Evolutionary conservation across 805 yeast species (phyloP), one percentile per base, ranked within the genome.

Genomic region (Saccharomyces kudriavzevii): DNA sequence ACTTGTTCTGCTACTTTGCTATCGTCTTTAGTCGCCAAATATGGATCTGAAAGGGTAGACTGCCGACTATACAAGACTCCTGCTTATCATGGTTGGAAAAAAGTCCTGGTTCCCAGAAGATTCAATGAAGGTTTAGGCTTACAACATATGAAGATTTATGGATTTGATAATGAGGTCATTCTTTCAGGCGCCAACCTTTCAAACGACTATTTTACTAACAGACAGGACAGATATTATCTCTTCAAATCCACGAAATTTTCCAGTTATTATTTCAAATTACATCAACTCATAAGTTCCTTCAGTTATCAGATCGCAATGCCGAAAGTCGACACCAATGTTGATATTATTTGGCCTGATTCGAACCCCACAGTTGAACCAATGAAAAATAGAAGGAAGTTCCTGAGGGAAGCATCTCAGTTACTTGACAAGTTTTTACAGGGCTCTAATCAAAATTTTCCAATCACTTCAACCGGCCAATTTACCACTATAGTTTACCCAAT

Each of bases 131-230:
- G 95, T 3, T 76, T 79, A 60, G 99, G 99, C 0, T 77, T 94
- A 50, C 99, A 94, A 69, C 99, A 94, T 66, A 94, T 94, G 98
- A 94, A 94, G 68, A 78, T 94, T 28, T 94, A 94, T 68, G 99
- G 99, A 1, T 83, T 91, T 63, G 99, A 94, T 68, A 82, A 89
- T 62, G 96, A 91, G 65, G 82, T 94, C 45, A 79, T 94, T 20
- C 75, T 94, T 30, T 80, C 87, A 17, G 99, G 98, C 5, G 99
- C 99, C 2, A 94, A 94, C 64, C 75, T 94, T 49, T 89, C 97
- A 0, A 75, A 80, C 40, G 99, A 94, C 70, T 94, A 94, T 69
- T 94, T 94, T 70, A 87, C 96, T 3, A 85, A 92, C 69, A 81
- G 99, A 58, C 99, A 94, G 68, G 99, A 94, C 69, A 75, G 99